Base-by-base conservation (phyloP, 2,329 filamentous ascomycete genomes). In the Nemania sp. region DNA sequence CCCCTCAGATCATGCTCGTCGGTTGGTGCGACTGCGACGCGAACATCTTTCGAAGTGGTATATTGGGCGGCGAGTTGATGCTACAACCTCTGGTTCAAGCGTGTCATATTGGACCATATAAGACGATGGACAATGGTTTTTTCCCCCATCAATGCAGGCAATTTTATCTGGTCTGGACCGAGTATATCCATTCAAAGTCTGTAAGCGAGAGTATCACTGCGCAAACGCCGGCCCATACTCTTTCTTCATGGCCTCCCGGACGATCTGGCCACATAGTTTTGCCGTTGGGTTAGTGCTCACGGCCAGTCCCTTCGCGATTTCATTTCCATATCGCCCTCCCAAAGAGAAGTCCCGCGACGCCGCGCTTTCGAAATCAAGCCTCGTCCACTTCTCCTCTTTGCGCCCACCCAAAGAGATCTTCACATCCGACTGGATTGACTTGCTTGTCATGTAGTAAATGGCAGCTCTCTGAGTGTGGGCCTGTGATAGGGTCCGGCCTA, bases 401-500 rank as follows among this genome's bases (percentile, higher is more conserved):
- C 82, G 76, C 11, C 67, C 72, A 9, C 75, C 75, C 3, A 83
- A 68, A 29, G 78, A 74, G 25, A 82, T 58, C 4, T 67, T 53
- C 9, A 65, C 58, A 25, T 70, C 69, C n/a, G 74, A 74, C 47
- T 79, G 64, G 52, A 83, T 69, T 13, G 55, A 63, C 67, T 85
- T 88, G 58, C 83, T 79, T 1, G 85, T 86, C 65, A 79, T 79
- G 63, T 87, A 81, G 66, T 87, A 88, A 37, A 90, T 76, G 35
- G 86, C 85, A 2, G 84, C 90, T 50, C 89, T 82, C 72, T 93
- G 90, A 0, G 89, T 92, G 68, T 90, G 85, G 4, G 89, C 87
- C 66, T 87, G 85, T 1, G 87, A 85, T 9, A 94, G 76, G 0
- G 89, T 87, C 59, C 83, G 87, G 11, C 85, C 86, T 32, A 86